Evolutionary conservation across 164 flowering plant genomes (phyloP), one percentile per base, ranked within the genome.

Genomic region (Magnolia changhungtana): DNA sequence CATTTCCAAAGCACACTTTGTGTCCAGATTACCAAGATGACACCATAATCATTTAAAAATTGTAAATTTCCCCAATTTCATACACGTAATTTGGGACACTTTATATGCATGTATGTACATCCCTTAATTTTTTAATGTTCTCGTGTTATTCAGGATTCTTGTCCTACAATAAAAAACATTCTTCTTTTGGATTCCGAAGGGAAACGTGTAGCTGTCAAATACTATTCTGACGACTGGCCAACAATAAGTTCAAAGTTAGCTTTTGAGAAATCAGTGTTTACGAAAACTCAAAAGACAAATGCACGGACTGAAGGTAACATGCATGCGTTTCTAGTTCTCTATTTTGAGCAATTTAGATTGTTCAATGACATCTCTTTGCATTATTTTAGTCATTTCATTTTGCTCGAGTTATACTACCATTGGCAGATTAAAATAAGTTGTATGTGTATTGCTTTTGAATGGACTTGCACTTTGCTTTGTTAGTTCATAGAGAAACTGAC

Each of bases 111-210:
- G 8, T 55, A 10, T 10, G 3, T 55, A 55, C 6, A 55, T 55
- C 61, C 13, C 18, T 55, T 55, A 10, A 55, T 55, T 55, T 10
- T 55, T 16, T 55, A 55, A 55, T 10, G 13, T 1, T 55, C 61
- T 55, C 68, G 63, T 74, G 13, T n/a, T 74, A 51, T 75, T 70
- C 74, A 91, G 92, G 90, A 86, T 45, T 66, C 80, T 6, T 80
- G 86, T 76, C 93, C 90, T 72, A 76, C 82, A 1, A 74, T 89
- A 21, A 88, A 87, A 75, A 91, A 90, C 83, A 85, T 91, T 49
- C 88, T 91, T 55, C 85, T 89, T 49, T 72, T 91, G 74, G 91
- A 88, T 85, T 85, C 91, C 0, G 90, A 87, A 73, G 95, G 92
- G 70, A 86, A 85, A 63, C 90, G 91, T 63, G 85, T 91, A 20